Base-by-base conservation (phyloP, 768 basidiomycete species). In the Suillus ampliporus region DNA sequence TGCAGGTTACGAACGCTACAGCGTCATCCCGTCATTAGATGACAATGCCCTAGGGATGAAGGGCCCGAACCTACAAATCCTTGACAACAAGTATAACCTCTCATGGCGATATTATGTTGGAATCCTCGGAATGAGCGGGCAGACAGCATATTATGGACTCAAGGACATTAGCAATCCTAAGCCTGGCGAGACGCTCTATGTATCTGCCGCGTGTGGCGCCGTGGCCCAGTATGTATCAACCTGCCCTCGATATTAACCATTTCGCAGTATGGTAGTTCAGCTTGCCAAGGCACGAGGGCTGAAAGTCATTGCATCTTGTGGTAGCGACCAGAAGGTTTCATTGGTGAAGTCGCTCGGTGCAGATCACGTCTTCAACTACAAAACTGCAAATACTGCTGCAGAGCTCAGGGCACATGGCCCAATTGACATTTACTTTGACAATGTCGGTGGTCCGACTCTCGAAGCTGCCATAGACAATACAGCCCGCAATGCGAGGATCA, bases 331-430 rank as follows among this genome's bases (percentile, higher is more conserved):
- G 57, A 92, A 93, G 73, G 88, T 92, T 8, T 71, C 78, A 5
- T 89, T 83, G 68, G 74, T 89, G 74, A 81, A 80, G 54, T 79
- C 81, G 3, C 66, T 89, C n/a, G 90, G 89, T 1, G 84, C 86
- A 0, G 89, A 92, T 66, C 82, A 88, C 7, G 86, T 81, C 1
- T 91, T 90, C 78, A 90, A 92, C 72, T 91, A 89, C 76, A 89
- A 92, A 80, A 90, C 82, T 0, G 77, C 78, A 1, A 76, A 77
- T 52, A 86, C 84, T 0, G 68, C 67, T 1, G 83, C 87, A 13
- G 77, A 89, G 3, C 74, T 93, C 43, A 69, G 71, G 63, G 80
- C 80, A 61, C 81, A 90, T 65, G 89, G 88, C 2, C 84, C 83
- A 0, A 79, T 89, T 50, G 78, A 88, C 67, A 73, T 87, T 77